phyloP scores from a whole-genome alignment of 2,329 filamentous ascomycete species.

The Trichoderma brevicompactum region DNA sequence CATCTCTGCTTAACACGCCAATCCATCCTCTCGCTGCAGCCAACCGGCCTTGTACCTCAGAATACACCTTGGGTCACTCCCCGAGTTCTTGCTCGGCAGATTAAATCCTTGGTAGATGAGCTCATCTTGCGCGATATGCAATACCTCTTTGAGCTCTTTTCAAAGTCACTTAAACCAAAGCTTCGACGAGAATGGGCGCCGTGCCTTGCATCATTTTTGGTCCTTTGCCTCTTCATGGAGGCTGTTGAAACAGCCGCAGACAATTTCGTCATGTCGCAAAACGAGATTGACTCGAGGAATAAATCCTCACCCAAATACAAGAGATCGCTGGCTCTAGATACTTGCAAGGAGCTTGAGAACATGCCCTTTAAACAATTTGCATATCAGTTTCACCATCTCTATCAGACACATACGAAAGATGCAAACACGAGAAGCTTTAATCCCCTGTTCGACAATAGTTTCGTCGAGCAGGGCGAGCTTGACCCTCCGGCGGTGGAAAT shows the following conservation, averaged over 20 bases:
- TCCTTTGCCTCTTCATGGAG: slow-evolving; percentile 64
- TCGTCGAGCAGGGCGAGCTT: slow-evolving; percentile 50
- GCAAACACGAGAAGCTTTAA: slow-evolving; percentile 57
- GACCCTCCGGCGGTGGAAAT: slow-evolving; percentile 53
- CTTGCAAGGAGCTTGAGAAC: slow-evolving; percentile 59
- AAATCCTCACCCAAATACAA: slow-evolving; percentile 44
- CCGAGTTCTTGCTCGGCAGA: slow-evolving; percentile 59
- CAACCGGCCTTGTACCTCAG: slow-evolving; percentile 50
- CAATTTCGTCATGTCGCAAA: slow-evolving; percentile 55
- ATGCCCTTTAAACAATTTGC: slow-evolving; percentile 65
- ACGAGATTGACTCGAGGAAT: slow-evolving; percentile 53
- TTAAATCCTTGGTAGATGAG: slow-evolving; percentile 62
- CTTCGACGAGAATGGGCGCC: slow-evolving; percentile 59
- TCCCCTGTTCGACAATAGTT: slow-evolving; percentile 54
- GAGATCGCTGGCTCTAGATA: slow-evolving; percentile 50
- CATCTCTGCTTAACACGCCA: slow-evolving; percentile 57
- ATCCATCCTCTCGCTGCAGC: slow-evolving; percentile 48
- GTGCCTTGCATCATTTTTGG: slow-evolving; percentile 60
- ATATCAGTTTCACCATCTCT: slow-evolving; percentile 63
- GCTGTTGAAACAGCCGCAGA: slow-evolving; percentile 58
- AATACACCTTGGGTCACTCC: slow-evolving; percentile 54
- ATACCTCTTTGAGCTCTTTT: slow-evolving; percentile 57
- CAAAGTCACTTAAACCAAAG: slow-evolving; percentile 59
- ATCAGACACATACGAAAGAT: slow-evolving; percentile 60
- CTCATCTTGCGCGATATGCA: slow-evolving; percentile 57